Conservation (phyloP, 441 rosid genomes). For the Melastoma candidum region DNA sequence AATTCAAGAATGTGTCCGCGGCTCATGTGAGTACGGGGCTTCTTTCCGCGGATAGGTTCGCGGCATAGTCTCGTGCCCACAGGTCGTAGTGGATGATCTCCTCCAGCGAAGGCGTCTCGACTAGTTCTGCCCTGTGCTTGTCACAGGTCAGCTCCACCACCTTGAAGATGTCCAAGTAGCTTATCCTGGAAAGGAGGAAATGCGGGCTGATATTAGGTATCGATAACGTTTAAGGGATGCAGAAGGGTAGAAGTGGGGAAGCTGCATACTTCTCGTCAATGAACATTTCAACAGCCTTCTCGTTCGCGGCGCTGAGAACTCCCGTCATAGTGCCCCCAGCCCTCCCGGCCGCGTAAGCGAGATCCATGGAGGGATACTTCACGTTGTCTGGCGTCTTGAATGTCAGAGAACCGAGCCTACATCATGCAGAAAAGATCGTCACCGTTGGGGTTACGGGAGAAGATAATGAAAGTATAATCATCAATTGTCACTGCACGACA, state of each 20-base stretch:
- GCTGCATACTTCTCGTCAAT: conserved; percentile 61
- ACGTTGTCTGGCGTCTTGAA: conserved; percentile 78
- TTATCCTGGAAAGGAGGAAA: conserved; percentile 43
- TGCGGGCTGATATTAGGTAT: not conserved
- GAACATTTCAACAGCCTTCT: conserved; percentile 89
- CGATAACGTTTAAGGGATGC: not conserved
- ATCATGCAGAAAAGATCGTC: not conserved
- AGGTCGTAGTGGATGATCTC: conserved; percentile 77
- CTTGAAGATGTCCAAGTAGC: conserved; percentile 84
- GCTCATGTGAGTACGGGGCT: conserved; percentile 53
- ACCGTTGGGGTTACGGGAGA: conserved; percentile 5
- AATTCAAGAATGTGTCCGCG: conserved; percentile 3
- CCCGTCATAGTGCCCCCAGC: conserved; percentile 98
- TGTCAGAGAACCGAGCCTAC: conserved; percentile 81
- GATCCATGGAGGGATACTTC: conserved; percentile 89
- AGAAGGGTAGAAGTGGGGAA: not conserved
- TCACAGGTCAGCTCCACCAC: conserved; percentile 80
- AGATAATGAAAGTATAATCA: not conserved
- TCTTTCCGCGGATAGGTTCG: conserved; percentile 29
- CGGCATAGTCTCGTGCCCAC: conserved; percentile 84
- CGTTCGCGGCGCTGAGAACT: conserved; percentile 96
- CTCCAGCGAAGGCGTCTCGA: conserved; percentile 60
- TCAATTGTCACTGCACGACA: no score
- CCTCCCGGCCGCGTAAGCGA: conserved; percentile 88
- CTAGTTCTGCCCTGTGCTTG: conserved; percentile 59